phyloP scores from a whole-genome alignment of 257 asterid species.

The Buddleja alternifolia region DNA sequence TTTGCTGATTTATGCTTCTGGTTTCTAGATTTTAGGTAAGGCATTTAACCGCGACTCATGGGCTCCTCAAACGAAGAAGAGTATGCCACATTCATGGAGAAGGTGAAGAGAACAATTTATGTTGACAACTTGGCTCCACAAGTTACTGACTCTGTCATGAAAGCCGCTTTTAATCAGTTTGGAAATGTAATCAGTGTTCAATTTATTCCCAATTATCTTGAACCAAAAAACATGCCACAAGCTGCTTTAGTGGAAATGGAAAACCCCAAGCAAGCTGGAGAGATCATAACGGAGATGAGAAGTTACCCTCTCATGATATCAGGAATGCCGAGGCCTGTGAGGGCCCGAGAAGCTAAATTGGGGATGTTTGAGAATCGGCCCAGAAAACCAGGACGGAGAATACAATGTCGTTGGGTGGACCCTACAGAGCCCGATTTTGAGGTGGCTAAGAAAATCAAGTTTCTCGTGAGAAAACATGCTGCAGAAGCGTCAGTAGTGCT shows the following conservation, averaged over 20 bases:
- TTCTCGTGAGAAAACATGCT: slow-evolving; percentile 46
- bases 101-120: slow-evolving; percentile 61
- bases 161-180: slow-evolving; percentile 75
- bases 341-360: slow-evolving; percentile 51
- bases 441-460: slow-evolving; percentile 56
- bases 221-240: slow-evolving; percentile 43
- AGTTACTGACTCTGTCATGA: slow-evolving; percentile 59
- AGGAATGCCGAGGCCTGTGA: slow-evolving; percentile 95
- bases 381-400: slow-evolving; percentile 58
- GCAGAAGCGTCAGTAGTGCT: slow-evolving; percentile 63
- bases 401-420: slow-evolving; percentile 64
- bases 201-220: slow-evolving; percentile 57
- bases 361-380: slow-evolving; percentile 89
- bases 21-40: slow-evolving; percentile 10
- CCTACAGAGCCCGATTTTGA: slow-evolving; percentile 58
- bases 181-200: slow-evolving; percentile 60
- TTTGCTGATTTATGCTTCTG: not conserved
- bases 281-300: slow-evolving; percentile 40
- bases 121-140: slow-evolving; percentile 66
- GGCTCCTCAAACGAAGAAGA: slow-evolving; percentile 42
- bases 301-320: slow-evolving; percentile 62
- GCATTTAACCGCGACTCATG: slow-evolving; percentile 28
- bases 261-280: slow-evolving; percentile 48
- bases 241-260: slow-evolving; percentile 87
- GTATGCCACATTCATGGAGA: slow-evolving; percentile 64